Percentiles rank a stretch among this genome's conserved stretches.
These are phyloP conservation scores for Madurella mycetomatis DNA, from an alignment of 2,329 filamentous ascomycete species.

Conservation along the genomic window DNA sequence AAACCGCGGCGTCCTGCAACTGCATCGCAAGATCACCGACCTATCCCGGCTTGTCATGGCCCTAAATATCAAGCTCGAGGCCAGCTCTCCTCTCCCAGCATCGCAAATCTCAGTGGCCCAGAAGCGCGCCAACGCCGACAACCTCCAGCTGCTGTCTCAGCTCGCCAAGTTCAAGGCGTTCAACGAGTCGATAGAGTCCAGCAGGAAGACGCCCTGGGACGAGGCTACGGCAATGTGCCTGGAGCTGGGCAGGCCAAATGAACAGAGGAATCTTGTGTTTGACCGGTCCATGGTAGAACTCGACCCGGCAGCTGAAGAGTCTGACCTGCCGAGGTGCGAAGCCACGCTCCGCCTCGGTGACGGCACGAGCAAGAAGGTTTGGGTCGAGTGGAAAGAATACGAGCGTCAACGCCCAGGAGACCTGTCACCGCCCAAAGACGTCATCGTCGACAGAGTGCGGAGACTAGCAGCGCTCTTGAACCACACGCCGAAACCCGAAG, in stretches of 20 bases:
- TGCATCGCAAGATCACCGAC: slow-evolving; percentile 44
- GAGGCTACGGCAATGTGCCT: slow-evolving; percentile 37
- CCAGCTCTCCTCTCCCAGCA: slow-evolving; percentile 16
- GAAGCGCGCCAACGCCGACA: slow-evolving; percentile 37
- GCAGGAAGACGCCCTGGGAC: slow-evolving; percentile 30
- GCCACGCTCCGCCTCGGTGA: slow-evolving; percentile 34
- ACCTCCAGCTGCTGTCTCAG: slow-evolving; percentile 38
- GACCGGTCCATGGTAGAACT: slow-evolving; percentile 35
- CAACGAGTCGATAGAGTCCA: slow-evolving; percentile 43
- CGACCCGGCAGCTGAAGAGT: slow-evolving; percentile 31
- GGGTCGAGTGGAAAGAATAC: slow-evolving; percentile 51
- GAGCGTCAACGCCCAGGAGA: slow-evolving; percentile 33
- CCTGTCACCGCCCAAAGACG: slow-evolving; percentile 36
- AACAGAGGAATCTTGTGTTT: slow-evolving; percentile 33
- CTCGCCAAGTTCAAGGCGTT: slow-evolving; percentile 50
- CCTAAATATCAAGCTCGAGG: slow-evolving; percentile 41
- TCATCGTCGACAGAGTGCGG: slow-evolving; percentile 42
- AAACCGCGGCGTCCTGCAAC: slow-evolving; percentile 43
- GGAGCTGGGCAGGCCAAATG: slow-evolving; percentile 34
- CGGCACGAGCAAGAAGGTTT: slow-evolving; percentile 37
- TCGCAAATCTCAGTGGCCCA: slow-evolving; percentile 34
- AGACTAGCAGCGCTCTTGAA: slow-evolving; percentile 46
- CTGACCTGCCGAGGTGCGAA: slow-evolving; percentile 37
- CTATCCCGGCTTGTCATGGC: slow-evolving; percentile 44
- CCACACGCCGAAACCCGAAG: slow-evolving; percentile 43